phyloP scores from a whole-genome alignment of 75 land plant genomes.

The Azolla pinnata region DNA sequence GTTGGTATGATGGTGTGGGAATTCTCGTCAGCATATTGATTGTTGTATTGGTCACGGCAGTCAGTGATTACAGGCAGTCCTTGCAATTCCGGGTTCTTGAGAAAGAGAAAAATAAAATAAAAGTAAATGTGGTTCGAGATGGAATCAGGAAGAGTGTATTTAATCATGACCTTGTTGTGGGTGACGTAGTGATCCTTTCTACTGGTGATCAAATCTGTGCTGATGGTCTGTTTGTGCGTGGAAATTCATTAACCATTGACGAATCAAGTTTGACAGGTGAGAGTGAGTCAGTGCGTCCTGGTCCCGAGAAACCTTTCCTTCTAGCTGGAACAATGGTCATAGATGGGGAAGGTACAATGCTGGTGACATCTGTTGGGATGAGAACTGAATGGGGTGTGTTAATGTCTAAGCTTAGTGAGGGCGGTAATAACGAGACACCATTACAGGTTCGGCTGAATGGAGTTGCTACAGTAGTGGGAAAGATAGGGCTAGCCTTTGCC shows the following conservation, averaged over 20 bases:
- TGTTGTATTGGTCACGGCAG: conserved; percentile 84
- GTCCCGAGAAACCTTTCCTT: conserved; percentile 55
- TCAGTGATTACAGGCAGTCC: conserved; percentile 89
- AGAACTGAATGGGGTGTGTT: conserved; percentile 84
- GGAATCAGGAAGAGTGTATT: conserved; percentile 58
- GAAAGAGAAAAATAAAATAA: conserved; percentile 85
- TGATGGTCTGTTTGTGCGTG: conserved; percentile 75
- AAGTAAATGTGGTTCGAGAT: conserved; percentile 59
- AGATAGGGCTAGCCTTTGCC: conserved; percentile 68
- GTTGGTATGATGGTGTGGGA: conserved; percentile 93
- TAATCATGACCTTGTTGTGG: conserved; percentile 69
- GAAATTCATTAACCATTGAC: conserved; percentile 65
- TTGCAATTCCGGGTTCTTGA: conserved; percentile 84
- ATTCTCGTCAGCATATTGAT: conserved; percentile 72
- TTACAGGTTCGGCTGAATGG: conserved; percentile 82
- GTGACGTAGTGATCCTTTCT: conserved; percentile 64
- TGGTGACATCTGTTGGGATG: conserved; percentile 86
- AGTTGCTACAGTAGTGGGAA: conserved; percentile 78
- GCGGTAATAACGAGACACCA: conserved; percentile 85
- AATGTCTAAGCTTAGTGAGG: conserved; percentile 78
- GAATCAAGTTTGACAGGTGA: conserved; percentile 87
- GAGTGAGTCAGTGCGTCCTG: conserved; percentile 67
- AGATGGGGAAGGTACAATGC: conserved; percentile 78
- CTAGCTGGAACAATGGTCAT: conserved; percentile 79
- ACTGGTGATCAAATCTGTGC: conserved; percentile 89